Evolutionary conservation across 805 yeast genomes (phyloP), one percentile per base, ranked within the genome.

Genomic region (Kodamaea nitidulidarum): DNA sequence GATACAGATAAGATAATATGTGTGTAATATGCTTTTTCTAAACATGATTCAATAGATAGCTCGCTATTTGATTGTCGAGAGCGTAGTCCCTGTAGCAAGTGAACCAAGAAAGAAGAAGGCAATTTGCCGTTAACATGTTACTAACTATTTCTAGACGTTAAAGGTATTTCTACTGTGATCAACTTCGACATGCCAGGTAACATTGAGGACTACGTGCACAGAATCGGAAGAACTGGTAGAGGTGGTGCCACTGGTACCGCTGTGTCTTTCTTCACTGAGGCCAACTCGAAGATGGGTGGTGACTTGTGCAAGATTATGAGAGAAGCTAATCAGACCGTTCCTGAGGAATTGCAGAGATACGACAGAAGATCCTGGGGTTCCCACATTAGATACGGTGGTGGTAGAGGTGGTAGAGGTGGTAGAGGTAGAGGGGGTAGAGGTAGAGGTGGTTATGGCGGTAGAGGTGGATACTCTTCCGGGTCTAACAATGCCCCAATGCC

Each of bases 181-280:
- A 93, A 93, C 80, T 88, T 77, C 60, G 98, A 91, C 67, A 91
- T 91, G 90, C 98, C 98, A 60, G 88, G 87, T 67, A 91, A 91
- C 71, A 87, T 90, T 61, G 98, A 93, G 75, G 98, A 93, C 72
- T 91, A 91, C 65, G 97, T 91, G 48, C 98, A 91, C 67, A 81
- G 98, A 73, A 93, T 91, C 60, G 98, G 98, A 67, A 90, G 97
- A 80, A 90, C 98, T 49, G 98, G 98, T 65, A 88, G 98, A 79
- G 98, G 97, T 51, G 98, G 98, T 65, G 81, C 88, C 47, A 75
- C 76, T 47, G 98, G 98, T 77, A 90, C 93, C 46, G 97, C 98
- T 40, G 79, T 88, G 50, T 87, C 98, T 7, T 80, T 91, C 65
- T 93, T 93, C 78, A 88, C 97, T 43, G 84, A 80, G 49, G 90